A percentile compares a stretch with the other conserved stretches of the same genome.
Evolutionary conservation across 1,139 yeast species (phyloP).

Genomic region (Yamadazyma dendronema): DNA sequence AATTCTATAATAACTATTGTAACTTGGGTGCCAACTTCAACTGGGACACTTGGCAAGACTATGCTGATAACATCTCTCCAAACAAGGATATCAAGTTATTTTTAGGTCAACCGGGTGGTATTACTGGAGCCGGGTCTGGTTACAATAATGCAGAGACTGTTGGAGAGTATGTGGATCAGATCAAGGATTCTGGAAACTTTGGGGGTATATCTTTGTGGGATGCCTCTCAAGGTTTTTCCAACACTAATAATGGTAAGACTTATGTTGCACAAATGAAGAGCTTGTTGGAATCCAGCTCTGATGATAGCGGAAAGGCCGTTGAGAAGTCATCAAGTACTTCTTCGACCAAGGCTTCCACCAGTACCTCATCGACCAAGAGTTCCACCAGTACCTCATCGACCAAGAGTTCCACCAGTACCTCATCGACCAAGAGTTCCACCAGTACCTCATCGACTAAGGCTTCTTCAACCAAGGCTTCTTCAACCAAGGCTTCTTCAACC

Average conservation of each 20-base stretch:
- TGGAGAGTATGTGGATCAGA: slow-evolving; percentile 24
- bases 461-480: slow-evolving; percentile 1
- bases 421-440: slow-evolving; percentile 8
- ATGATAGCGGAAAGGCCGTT: slow-evolving; percentile 1
- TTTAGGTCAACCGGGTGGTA: slow-evolving; percentile 73
- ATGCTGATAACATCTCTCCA: slow-evolving; percentile 61
- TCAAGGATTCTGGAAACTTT: slow-evolving; percentile 47
- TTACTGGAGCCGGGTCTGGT: slow-evolving; percentile 59
- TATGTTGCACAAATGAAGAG: slow-evolving; percentile 35
- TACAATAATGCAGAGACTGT: slow-evolving; percentile 23
- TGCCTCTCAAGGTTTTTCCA: slow-evolving; percentile 74
- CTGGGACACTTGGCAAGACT: slow-evolving; percentile 81
- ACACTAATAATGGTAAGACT: slow-evolving; percentile 43
- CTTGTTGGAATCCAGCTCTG: slow-evolving; percentile 6
- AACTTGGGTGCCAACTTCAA: slow-evolving; percentile 59
- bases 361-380: slow-evolving; percentile 3
- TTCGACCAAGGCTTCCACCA: slow-evolving; percentile 10
- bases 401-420: slow-evolving; percentile 2
- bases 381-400: slow-evolving; percentile 9
- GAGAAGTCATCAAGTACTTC: slow-evolving; percentile 7
- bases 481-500: not conserved
- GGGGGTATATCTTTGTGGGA: slow-evolving; percentile 95
- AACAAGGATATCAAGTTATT: slow-evolving; percentile 64
- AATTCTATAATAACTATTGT: slow-evolving; percentile 92
- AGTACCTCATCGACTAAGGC: slow-evolving; percentile 7